Percentiles rank a stretch among this genome's conserved stretches.
These are phyloP conservation scores for Citrus inodora DNA, from an alignment of 345 rosid species.

Conservation along the genomic window DNA sequence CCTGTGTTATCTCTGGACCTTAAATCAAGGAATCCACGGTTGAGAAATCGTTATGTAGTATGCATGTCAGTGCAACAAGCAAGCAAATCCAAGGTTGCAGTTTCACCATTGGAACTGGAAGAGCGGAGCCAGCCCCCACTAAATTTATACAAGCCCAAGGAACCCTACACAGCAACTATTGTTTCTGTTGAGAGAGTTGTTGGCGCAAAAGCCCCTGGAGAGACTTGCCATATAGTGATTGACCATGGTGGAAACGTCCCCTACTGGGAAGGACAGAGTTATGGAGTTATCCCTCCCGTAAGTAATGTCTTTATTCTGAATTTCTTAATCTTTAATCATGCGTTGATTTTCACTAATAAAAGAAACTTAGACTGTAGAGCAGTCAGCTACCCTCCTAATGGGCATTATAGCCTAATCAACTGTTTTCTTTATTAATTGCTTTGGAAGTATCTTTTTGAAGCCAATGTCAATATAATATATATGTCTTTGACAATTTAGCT, in stretches of 20 bases:
- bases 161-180: slow-evolving; percentile 87
- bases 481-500: not conserved
- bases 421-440: not conserved
- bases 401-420: not conserved
- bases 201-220: slow-evolving; percentile 91
- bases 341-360: not conserved
- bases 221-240: slow-evolving; percentile 95
- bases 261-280: slow-evolving; percentile 99
- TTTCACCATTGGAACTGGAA: slow-evolving; percentile 74
- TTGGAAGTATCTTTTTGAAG: not conserved
- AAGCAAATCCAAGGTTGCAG: slow-evolving; percentile 63
- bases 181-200: slow-evolving; percentile 93
- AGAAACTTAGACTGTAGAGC: not conserved
- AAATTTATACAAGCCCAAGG: slow-evolving; percentile 76
- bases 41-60: slow-evolving; percentile 30
- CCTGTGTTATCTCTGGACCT: slow-evolving; percentile 40
- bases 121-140: slow-evolving; percentile 74
- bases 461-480: not conserved
- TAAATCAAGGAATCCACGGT: slow-evolving; percentile 33
- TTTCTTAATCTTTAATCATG: not conserved
- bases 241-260: slow-evolving; percentile 94
- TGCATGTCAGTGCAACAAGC: slow-evolving; percentile 93
- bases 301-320: slow-evolving; percentile 27
- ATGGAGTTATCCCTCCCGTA: slow-evolving; percentile 97
- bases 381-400: not conserved